These are phyloP conservation scores for Salix caprea DNA, from an alignment of 345 rosid genomes.

Conservation along the genomic window DNA sequence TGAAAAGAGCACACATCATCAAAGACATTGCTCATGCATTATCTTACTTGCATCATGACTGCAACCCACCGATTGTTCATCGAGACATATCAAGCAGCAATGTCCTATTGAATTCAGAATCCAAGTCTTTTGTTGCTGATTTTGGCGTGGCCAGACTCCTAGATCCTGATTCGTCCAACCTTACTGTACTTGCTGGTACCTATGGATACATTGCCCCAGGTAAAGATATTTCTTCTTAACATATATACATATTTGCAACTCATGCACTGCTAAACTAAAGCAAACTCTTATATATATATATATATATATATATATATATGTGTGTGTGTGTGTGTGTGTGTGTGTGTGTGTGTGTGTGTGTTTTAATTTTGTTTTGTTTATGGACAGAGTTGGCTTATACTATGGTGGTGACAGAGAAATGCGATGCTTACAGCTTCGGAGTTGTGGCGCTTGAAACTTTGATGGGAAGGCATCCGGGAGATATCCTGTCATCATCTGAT, in stretches of 20 bases:
- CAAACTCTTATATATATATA: no score
- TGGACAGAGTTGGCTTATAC: neutral
- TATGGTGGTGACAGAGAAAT: neutral
- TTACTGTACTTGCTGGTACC: neutral
- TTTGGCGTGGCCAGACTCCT: neutral
- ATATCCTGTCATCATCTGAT: no score
- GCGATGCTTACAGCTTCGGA: no score
- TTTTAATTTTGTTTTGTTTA: neutral
- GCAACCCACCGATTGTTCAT: neutral
- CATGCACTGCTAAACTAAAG: neutral
- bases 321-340: no score
- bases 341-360: no score
- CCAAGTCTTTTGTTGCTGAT: neutral
- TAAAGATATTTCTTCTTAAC: neutral
- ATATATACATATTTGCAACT: neutral
- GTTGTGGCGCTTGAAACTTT: no score
- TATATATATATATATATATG: no score
- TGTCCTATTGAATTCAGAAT: neutral
- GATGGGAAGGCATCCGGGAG: no score
- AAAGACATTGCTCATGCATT: neutral
- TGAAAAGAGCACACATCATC: neutral
- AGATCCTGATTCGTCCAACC: neutral
- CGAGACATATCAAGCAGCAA: slow-evolving; percentile 6
- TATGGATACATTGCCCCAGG: slow-evolving; percentile 4
- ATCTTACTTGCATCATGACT: neutral